These are phyloP conservation scores for Wallacemonas sp. DNA, from an alignment of 208 protist genomes.

Conservation along the genomic window DNA sequence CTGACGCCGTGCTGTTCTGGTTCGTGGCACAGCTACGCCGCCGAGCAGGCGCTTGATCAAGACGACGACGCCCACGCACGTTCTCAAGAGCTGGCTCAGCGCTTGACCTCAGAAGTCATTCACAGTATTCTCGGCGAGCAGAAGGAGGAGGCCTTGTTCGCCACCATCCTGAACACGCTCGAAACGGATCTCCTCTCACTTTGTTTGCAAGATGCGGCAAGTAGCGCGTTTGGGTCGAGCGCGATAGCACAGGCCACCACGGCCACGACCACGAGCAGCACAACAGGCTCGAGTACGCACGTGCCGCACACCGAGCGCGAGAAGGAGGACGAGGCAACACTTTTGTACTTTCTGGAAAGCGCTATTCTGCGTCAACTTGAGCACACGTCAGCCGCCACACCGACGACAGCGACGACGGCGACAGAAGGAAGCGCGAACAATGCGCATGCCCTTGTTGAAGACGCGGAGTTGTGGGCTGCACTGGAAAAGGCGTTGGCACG, in stretches of 20 bases:
- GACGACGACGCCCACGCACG: background rate
- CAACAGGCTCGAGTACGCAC: background rate
- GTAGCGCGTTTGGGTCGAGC: background rate
- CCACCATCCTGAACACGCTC: conserved; percentile 23
- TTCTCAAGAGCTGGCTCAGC: conserved; percentile 9
- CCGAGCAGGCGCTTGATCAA: conserved; percentile 3
- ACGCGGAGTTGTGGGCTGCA: background rate
- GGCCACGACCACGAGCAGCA: background rate
- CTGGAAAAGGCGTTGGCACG: background rate
- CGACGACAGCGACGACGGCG: background rate
- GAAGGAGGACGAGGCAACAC: conserved; percentile 19
- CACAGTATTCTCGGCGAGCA: conserved; percentile 41
- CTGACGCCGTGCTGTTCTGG: conserved; percentile 1
- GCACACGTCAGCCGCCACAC: background rate
- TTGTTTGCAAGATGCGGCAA: conserved; percentile 21
- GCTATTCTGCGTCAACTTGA: conserved; percentile 13
- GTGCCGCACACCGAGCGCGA: background rate
- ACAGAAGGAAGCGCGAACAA: background rate
- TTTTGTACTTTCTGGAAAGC: conserved; percentile 19
- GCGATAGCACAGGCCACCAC: background rate
- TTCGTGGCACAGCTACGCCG: conserved; percentile 14
- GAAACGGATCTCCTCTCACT: conserved; percentile 29
- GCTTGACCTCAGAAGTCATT: conserved; percentile 39
- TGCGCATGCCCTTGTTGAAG: background rate
- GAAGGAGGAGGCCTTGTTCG: conserved; percentile 35